Conservation (phyloP, 2,329 filamentous ascomycete genomes). For the Xylaria sp. region DNA sequence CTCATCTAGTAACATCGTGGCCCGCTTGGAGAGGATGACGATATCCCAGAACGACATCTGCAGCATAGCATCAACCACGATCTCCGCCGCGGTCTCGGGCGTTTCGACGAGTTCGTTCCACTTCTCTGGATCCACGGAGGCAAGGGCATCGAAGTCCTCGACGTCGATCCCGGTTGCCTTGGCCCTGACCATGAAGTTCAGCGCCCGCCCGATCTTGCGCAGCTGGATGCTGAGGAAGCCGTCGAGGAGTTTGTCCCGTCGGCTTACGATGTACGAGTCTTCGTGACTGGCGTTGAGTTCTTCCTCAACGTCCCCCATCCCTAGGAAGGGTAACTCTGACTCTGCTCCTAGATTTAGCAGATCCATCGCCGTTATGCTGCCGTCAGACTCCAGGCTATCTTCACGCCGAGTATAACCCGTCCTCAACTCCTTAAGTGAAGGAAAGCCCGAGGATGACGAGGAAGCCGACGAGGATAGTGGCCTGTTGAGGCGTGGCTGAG, state of each 20-base stretch:
- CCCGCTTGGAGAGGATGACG: not conserved
- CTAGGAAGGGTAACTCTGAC: not conserved
- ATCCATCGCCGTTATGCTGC: no score
- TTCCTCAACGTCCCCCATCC: not conserved
- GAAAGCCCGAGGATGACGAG: not conserved
- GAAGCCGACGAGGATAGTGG: not conserved
- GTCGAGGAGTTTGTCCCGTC: not conserved
- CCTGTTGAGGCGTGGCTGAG: no score
- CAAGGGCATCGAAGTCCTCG: conserved; percentile 20
- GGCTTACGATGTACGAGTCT: no score
- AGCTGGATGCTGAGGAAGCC: not conserved
- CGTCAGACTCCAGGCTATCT: not conserved
- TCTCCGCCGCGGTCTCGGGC: conserved; percentile 17
- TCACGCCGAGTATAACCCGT: no score
- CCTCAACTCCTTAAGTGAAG: not conserved
- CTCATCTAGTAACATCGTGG: not conserved
- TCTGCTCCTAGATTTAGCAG: not conserved
- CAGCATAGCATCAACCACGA: not conserved
- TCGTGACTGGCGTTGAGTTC: not conserved
- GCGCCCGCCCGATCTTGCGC: conserved; percentile 9
- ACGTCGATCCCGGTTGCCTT: conserved; percentile 23
- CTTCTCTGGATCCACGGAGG: conserved; percentile 9
- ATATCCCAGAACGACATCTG: not conserved
- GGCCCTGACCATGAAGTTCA: conserved; percentile 34
- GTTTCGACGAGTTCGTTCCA: conserved; percentile 13